These are phyloP conservation scores for Fusarium chlamydosporum DNA, from an alignment of 2,329 filamentous ascomycete genomes.

Conservation along the genomic window DNA sequence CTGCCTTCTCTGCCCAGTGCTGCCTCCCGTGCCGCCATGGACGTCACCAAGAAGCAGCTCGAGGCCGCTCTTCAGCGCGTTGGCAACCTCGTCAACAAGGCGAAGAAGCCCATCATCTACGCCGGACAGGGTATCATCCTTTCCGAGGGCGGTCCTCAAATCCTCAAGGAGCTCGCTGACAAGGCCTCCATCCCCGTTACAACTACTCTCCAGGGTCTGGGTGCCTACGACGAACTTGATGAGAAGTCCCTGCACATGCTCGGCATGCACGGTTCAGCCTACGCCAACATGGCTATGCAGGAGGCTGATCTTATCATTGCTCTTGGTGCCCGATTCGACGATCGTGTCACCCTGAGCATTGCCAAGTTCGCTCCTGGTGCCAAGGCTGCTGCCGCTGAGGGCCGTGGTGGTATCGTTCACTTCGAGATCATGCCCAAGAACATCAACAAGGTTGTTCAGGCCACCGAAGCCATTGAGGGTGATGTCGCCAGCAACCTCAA, in stretches of 20 bases:
- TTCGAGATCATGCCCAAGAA: constrained; percentile 99
- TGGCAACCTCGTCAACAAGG: constrained; percentile 84
- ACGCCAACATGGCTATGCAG: constrained; percentile 98
- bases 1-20: constrained; percentile 87
- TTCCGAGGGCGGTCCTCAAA: constrained; percentile 80
- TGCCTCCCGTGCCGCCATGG: constrained; percentile 82
- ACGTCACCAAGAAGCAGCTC: constrained; percentile 79
- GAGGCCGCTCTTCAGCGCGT: constrained; percentile 80
- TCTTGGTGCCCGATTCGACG: constrained; percentile 93
- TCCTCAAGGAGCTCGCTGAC: constrained; percentile 88
- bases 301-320: constrained; percentile 96
- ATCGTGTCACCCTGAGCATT: constrained; percentile 88
- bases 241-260: constrained; percentile 98
- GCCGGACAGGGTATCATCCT: constrained; percentile 91
- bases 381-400: constrained; percentile 85
- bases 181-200: constrained; percentile 95
- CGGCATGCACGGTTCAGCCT: constrained; percentile 97
- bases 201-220: constrained; percentile 93
- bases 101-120: constrained; percentile 96
- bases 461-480: constrained; percentile 94
- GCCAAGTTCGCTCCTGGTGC: constrained; percentile 91
- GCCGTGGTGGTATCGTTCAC: constrained; percentile 93
- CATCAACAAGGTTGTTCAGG: constrained; percentile 99
- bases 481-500: constrained; percentile 86
- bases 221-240: constrained; percentile 92